phyloP scores from a whole-genome alignment of 2,329 filamentous ascomycete genomes.

The Fusarium decemcellulare region DNA sequence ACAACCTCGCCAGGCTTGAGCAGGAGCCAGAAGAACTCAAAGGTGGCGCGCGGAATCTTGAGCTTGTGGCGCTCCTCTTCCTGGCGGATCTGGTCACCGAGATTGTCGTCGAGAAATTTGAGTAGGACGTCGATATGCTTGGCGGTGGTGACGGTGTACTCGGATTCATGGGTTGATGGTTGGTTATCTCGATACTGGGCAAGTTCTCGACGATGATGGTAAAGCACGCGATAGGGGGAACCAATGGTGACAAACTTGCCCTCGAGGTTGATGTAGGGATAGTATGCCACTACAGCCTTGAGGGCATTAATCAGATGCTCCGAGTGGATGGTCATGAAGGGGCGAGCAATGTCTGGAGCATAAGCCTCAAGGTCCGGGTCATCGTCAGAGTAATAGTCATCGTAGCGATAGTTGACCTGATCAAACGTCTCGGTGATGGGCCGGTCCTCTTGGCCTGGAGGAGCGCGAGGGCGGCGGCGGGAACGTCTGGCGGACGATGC shows the following conservation, averaged over 20 bases:
- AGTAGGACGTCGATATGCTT: constrained; percentile 63
- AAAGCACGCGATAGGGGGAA: constrained; percentile 63
- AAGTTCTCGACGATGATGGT: constrained; percentile 62
- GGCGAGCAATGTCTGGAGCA: constrained; percentile 49
- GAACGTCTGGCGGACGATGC: neutral
- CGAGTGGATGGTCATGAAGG: constrained; percentile 61
- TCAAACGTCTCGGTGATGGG: constrained; percentile 50
- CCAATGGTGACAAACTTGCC: constrained; percentile 56
- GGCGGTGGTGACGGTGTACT: constrained; percentile 57
- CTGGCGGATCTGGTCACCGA: constrained; percentile 54
- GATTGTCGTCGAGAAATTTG: constrained; percentile 57
- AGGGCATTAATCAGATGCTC: constrained; percentile 62
- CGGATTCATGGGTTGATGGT: constrained; percentile 56
- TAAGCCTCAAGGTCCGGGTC: constrained; percentile 44
- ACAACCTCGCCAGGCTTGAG: constrained; percentile 62
- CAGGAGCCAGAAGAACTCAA: constrained; percentile 62
- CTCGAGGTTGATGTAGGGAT: constrained; percentile 58
- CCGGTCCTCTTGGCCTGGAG: constrained; percentile 38
- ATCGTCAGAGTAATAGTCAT: constrained; percentile 45
- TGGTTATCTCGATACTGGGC: constrained; percentile 58
- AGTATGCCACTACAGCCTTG: constrained; percentile 63
- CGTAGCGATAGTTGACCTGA: constrained; percentile 41
- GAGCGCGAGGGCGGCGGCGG: constrained; percentile 17
- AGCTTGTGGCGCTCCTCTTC: constrained; percentile 58
- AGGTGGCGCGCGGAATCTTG: constrained; percentile 58